phyloP scores from a whole-genome alignment of 768 basidiomycete species.

The Suillus brevipes region DNA sequence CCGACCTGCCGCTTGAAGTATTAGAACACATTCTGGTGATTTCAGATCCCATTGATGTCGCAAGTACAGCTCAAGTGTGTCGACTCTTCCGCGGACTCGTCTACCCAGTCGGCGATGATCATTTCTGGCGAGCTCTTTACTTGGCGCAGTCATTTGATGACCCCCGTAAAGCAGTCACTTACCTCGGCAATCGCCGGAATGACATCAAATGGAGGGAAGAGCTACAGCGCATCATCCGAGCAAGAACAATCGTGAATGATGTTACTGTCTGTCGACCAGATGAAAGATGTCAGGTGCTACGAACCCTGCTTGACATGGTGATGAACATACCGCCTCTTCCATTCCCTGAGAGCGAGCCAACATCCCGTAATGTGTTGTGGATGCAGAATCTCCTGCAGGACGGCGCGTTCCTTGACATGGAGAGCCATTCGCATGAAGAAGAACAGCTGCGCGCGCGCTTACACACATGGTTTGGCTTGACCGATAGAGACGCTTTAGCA shows the following conservation, averaged over 20 bases:
- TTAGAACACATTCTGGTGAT: constrained; percentile 55
- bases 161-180: constrained; percentile 49
- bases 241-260: constrained; percentile 46
- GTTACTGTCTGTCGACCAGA: constrained; percentile 37
- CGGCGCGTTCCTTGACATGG: constrained; percentile 45
- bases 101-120: constrained; percentile 43
- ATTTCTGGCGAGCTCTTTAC: constrained; percentile 68
- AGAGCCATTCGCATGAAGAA: constrained; percentile 31
- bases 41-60: constrained; percentile 64
- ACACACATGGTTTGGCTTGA: constrained; percentile 60
- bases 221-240: constrained; percentile 57
- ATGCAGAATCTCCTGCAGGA: constrained; percentile 43
- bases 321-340: constrained; percentile 41
- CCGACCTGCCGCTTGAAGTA: constrained; percentile 57
- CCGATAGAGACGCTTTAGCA: constrained; percentile 40
- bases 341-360: constrained; percentile 24
- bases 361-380: constrained; percentile 57
- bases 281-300: constrained; percentile 45
- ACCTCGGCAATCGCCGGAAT: constrained; percentile 26
- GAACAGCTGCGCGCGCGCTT: constrained; percentile 49
- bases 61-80: constrained; percentile 53
- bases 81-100: constrained; percentile 42
- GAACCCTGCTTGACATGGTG: constrained; percentile 53
- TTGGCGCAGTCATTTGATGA: constrained; percentile 66
- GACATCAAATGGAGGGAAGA: constrained; percentile 52